Evolutionary conservation across 306 rosid species (phyloP).

Genomic region (Cucurbita pepo): DNA sequence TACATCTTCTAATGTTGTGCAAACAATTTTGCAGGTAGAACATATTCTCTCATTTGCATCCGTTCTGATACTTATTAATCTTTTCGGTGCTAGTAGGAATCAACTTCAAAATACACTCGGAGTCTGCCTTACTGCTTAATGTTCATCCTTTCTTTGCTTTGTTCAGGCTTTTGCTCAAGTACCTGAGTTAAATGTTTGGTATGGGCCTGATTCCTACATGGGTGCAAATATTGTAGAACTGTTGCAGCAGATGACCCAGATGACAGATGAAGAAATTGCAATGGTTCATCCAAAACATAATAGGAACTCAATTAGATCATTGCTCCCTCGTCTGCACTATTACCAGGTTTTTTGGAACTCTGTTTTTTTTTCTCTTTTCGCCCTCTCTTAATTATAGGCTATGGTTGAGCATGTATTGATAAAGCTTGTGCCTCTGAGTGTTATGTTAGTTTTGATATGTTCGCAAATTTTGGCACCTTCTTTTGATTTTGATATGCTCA

Average conservation of each 20-base stretch:
- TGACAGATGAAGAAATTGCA: conserved; percentile 75
- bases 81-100: conserved; percentile 6
- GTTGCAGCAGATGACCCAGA: conserved; percentile 65
- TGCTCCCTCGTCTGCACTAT: conserved; percentile 66
- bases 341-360: conserved; percentile 30
- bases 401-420: not conserved
- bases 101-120: not conserved
- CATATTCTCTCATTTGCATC: not conserved
- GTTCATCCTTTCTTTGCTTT: conserved; percentile 1
- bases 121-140: not conserved
- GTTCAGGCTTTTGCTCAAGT: conserved; percentile 88
- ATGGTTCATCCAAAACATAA: conserved; percentile 63
- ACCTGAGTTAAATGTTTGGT: conserved; percentile 60
- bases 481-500: too few species aligned
- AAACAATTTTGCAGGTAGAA: conserved; percentile 77
- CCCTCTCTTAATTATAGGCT: not conserved
- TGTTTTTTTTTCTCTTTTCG: not conserved
- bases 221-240: conserved; percentile 85
- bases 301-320: conserved; percentile 46
- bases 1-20: conserved; percentile 94
- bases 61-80: not conserved
- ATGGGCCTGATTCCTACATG: conserved; percentile 99
- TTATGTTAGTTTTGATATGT: not conserved
- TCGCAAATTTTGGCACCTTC: not conserved
- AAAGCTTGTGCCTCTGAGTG: not conserved